phyloP scores from a whole-genome alignment of 2,329 filamentous ascomycete species.

The Hypoxylon sp. region DNA sequence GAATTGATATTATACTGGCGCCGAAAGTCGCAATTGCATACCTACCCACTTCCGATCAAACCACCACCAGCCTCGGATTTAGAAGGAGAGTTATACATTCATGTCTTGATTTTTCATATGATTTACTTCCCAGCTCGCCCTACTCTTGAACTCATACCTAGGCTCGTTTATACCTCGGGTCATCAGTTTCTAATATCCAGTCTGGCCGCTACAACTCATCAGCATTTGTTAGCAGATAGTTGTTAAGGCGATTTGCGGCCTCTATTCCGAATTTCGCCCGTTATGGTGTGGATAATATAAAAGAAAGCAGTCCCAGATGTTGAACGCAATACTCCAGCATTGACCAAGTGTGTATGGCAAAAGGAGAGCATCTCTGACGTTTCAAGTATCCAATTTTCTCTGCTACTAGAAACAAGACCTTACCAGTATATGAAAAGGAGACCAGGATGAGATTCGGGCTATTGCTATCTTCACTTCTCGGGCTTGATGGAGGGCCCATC shows the following conservation, averaged over 20 bases:
- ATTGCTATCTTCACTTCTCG: conserved; percentile 22
- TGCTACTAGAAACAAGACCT: neutral
- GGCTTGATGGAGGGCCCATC: conserved; percentile 21
- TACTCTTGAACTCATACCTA: neutral
- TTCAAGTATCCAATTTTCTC: neutral
- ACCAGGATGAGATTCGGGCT: conserved; percentile 24
- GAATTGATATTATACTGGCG: neutral
- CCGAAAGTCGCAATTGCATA: neutral
- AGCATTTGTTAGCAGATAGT: neutral
- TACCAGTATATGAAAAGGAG: neutral
- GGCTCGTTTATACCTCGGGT: neutral
- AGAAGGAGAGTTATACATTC: neutral
- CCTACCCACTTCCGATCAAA: neutral
- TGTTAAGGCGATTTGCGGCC: conserved; percentile 3
- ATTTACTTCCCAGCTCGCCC: neutral
- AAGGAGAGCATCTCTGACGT: neutral
- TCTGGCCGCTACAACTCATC: too few species aligned
- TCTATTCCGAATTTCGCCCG: conserved; percentile 8
- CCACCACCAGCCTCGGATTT: neutral
- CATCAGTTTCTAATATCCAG: neutral
- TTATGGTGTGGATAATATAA: neutral
- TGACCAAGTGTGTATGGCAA: neutral
- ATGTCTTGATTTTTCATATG: neutral
- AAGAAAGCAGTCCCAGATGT: neutral
- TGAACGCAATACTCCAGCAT: neutral